Base-by-base conservation (phyloP, 352 stramenopile genomes). In the Ophiocytium majus region DNA sequence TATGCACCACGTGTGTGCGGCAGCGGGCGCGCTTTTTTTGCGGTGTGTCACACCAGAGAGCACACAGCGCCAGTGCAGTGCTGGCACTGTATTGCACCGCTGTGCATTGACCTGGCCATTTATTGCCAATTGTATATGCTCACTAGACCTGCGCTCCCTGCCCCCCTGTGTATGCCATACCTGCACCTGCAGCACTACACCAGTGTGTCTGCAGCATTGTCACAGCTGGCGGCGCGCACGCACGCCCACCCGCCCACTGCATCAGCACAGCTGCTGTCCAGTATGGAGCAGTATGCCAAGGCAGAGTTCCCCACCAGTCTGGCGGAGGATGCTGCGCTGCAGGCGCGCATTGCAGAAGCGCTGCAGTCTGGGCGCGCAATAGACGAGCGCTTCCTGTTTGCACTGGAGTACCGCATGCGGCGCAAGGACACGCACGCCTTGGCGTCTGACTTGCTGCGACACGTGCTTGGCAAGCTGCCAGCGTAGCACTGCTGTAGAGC, bases 371-470 rank as follows among this genome's bases (percentile, higher is more conserved):
- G 32, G 5, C 5, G 5, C 14, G 17, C 5, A 5, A 14, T 78
- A 17, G 66, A 78, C 35, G 66, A 78, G 66, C 66, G 66, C 35
- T 78, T 78, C 32, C 32, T 78, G 66, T 78, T 78, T 43, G 66
- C 66, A 14, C 32, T 78, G 5, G 35, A 78, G 66, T 78, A 78
- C 14, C 5, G 66, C 5, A 78, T 78, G 32, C 66, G 35, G 14
- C 5, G 66, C 5, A 78, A 78, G 35, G 66, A 35, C 32, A 78
- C 35, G 66, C 66, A 78, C 35, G 14, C 14, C 5, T 14, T 78
- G 32, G 66, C 66, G 14, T 17, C 35, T 17, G 66, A 78, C 32
- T 14, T 78, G 5, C 32, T 78, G 5, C 5, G 35, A 5, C 66
- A 17, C 32, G 14, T 78, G 5, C 5, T 78, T 14, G 43, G 43